phyloP scores from a whole-genome alignment of 805 yeast species.

The Pichia manshurica region DNA sequence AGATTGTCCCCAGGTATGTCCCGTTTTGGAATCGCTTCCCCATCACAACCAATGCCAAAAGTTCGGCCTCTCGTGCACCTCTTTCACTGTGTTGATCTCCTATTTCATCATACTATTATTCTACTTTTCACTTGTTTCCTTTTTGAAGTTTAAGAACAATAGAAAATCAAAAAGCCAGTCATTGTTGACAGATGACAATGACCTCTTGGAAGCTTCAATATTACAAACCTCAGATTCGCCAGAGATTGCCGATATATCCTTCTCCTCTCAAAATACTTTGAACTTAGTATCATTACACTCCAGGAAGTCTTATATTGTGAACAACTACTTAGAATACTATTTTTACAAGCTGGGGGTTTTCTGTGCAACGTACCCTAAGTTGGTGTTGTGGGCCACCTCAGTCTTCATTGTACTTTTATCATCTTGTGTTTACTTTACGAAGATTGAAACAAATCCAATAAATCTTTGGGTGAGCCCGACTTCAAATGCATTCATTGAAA shows the following conservation, averaged over 20 bases:
- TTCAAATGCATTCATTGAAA: conserved; percentile 64
- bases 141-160: background rate
- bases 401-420: conserved; percentile 40
- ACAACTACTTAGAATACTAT: conserved; percentile 39
- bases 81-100: conserved; percentile 51
- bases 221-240: background rate
- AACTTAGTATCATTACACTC: conserved; percentile 18
- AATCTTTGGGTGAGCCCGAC: conserved; percentile 84
- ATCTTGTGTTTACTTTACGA: conserved; percentile 43
- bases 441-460: conserved; percentile 74
- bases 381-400: conserved; percentile 39
- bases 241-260: conserved; percentile 4
- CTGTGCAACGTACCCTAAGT: conserved; percentile 58
- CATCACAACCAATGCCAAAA: conserved; percentile 43
- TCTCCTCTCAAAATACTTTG: conserved; percentile 1
- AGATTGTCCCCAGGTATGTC: conserved; percentile 82
- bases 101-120: conserved; percentile 30
- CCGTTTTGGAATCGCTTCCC: conserved; percentile 47
- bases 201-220: conserved; percentile 1
- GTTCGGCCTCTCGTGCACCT: conserved; percentile 58
- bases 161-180: background rate
- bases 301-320: conserved; percentile 40
- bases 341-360: conserved; percentile 49
- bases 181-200: conserved; percentile 13
- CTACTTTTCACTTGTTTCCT: conserved; percentile 1